Base-by-base conservation (phyloP, 805 yeast genomes). In the Pichia membranifaciens region DNA sequence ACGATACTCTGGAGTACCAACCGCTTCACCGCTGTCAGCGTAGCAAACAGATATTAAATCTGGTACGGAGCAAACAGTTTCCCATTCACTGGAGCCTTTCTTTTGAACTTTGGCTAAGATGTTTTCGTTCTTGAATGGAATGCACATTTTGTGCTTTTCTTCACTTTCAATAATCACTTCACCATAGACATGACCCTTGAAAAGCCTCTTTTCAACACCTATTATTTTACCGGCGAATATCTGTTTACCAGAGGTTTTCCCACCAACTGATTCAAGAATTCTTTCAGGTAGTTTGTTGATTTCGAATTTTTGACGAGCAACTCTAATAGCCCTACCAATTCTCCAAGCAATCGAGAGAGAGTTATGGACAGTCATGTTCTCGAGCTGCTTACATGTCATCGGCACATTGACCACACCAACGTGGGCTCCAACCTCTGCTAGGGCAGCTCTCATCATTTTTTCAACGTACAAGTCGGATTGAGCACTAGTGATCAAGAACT, bases 81-180 rank as follows among this genome's bases (percentile, higher is more conserved):
- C 29, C 29, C 29, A 25, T 9, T 8, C 6, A 15, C 21, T 20
- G 23, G 40, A 20, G 5, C 29, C 28, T 5, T 37, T 25, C n/a
- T 37, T 37, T 2, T 37, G 2, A 9, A 37, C 15, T 15, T 37
- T 21, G 8, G 23, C 23, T 15, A 37, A 23, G 21, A 37, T 37
- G 23, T 37, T 37, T 37, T 37, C 40, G 21, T 37, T 37, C 23
- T 37, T 37, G 15, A 37, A 37, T 6, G 40, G 40, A 17, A 37
- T 37, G 12, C 16, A 21, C 21, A 18, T 18, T 8, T 2, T 17
- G 23, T 6, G 2, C 23, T 37, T 37, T 7, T 18, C 28, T 18
- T 37, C 40, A 37, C 21, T 25, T 18, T 37, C 40, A 12, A 37
- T 18, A 13, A 18, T 8, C 8, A 37, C 40, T 15, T 21, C 23